phyloP scores from a whole-genome alignment of 768 basidiomycete genomes.

The Auriscalpium vulgare region DNA sequence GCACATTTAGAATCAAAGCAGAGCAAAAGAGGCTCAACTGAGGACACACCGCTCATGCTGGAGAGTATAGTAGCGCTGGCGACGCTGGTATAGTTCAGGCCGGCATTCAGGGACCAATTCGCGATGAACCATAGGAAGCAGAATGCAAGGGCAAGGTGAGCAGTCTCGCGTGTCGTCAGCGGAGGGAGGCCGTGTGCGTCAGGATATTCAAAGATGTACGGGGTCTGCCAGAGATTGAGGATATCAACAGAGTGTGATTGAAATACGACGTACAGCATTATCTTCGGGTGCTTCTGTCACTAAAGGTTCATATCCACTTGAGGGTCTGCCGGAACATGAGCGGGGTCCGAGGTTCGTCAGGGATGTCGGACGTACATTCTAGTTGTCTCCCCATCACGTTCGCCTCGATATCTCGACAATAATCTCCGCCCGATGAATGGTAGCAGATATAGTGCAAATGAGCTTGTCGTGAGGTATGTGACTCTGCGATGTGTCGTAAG shows the following conservation, averaged over 20 bases:
- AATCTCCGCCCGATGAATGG: slow-evolving; percentile 41
- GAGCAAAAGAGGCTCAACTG: background rate
- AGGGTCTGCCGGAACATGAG: slow-evolving; percentile 9
- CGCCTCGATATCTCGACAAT: slow-evolving; percentile 11
- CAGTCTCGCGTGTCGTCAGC: slow-evolving; percentile 64
- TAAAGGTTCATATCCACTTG: slow-evolving; percentile 22
- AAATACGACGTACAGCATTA: no score
- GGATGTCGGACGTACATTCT: slow-evolving; percentile 1
- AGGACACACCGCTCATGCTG: slow-evolving; percentile 72
- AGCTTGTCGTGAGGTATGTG: slow-evolving; percentile 86
- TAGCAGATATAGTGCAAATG: slow-evolving; percentile 79
- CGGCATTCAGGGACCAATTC: slow-evolving; percentile 85
- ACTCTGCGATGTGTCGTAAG: slow-evolving; percentile 35
- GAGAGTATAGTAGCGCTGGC: slow-evolving; percentile 87
- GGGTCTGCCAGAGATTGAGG: no score
- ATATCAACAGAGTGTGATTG: no score
- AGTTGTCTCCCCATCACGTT: background rate
- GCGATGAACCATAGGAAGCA: slow-evolving; percentile 91
- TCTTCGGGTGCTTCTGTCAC: slow-evolving; percentile 11
- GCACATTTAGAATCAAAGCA: background rate
- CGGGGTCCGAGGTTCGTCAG: background rate
- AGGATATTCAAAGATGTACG: background rate
- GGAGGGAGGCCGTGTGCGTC: slow-evolving; percentile 23
- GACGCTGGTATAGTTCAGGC: slow-evolving; percentile 85
- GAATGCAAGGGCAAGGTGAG: slow-evolving; percentile 68